A percentile compares a stretch with the other conserved stretches of the same genome.
phyloP scores from a whole-genome alignment of 495 filamentous ascomycete species.

The Hypomontagnella submonticulosa region DNA sequence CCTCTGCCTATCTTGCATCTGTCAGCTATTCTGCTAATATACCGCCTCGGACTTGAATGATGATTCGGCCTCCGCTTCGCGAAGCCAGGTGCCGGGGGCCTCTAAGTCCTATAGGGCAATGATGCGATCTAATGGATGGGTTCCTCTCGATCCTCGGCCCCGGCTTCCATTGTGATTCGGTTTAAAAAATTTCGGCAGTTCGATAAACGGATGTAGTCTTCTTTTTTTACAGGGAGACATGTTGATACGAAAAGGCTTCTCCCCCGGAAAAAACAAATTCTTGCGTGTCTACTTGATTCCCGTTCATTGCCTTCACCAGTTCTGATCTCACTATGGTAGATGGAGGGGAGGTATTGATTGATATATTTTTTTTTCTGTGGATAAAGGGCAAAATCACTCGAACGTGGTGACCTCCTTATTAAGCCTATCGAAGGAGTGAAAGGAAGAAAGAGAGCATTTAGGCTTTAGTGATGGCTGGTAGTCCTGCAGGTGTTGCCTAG shows the following conservation, averaged over 20 bases:
- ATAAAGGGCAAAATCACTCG: constrained; percentile 41
- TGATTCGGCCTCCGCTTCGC: constrained; percentile 5
- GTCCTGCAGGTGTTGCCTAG: constrained; percentile 32
- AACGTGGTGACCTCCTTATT: constrained; percentile 28
- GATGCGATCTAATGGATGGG: constrained; percentile 30
- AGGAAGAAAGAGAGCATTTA: constrained; percentile 26
- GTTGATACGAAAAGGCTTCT: constrained; percentile 47
- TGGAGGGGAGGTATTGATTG: constrained; percentile 45
- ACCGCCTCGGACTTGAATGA: constrained; percentile 30
- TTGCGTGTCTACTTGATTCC: constrained; percentile 44
- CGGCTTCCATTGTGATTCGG: constrained; percentile 37
- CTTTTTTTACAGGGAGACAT: constrained; percentile 32
- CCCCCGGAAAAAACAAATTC: constrained; percentile 43
- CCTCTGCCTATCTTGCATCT: constrained; percentile 29
- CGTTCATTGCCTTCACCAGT: constrained; percentile 44
- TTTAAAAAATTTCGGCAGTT: constrained; percentile 34
- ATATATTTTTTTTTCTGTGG: constrained; percentile 37
- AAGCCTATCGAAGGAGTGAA: constrained; percentile 10
- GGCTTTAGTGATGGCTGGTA: constrained; percentile 34
- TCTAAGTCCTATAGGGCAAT: constrained; percentile 9
- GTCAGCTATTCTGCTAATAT: constrained; percentile 37
- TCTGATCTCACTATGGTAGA: constrained; percentile 42
- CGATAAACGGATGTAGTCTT: constrained; percentile 40
- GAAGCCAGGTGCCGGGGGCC: neutral
- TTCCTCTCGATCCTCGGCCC: constrained; percentile 26